Evolutionary conservation across 2,329 filamentous ascomycete genomes (phyloP), one percentile per base, ranked within the genome.

Genomic region (Ophiostoma perfectum): DNA sequence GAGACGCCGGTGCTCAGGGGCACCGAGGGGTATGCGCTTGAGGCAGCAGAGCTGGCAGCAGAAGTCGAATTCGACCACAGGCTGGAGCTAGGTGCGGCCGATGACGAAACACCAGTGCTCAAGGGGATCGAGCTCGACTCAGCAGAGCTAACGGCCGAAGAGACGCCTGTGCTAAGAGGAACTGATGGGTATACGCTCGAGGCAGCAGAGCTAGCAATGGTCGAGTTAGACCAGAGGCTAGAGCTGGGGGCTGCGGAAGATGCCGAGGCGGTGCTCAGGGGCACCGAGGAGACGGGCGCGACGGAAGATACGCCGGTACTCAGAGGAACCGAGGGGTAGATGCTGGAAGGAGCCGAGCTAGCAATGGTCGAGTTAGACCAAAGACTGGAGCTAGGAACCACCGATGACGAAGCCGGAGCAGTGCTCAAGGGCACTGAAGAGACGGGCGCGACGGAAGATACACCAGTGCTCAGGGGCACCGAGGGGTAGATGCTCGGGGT

Each of bases 391-490:
- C 52, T 58, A 38, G 27, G 27, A 14, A 16, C 39, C 14, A 16
- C 58, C 12, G 58, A 63, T 1, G 52, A 58, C 7, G 52, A 58
- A 12, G 52, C 52, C 27, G 52, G 52, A 2, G 52, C 52, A 12
- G 52, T 42, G 39, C 14, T 39, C 16, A 58, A 5, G 27, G 52
- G 52, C 8, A 58, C 27, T 1, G 58, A 62, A 3, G 55, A 38
- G 52, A 9, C 27, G n/a, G 11, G 27, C 5, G 55, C 36, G 4
- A 6, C 7, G 2, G 38, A 62, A n/a, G 39, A 27, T 3, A 44
- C 39, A 8, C 39, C 62, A 4, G 62, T 64, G 62, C 62, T 64
- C 39, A 64, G 62, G 27, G 62, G 41, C 3, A 62, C 58, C 11
- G 55, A 60, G 6, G 52, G 6, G n/a, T 9, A 27, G 52, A 49